Evolutionary conservation across 176 grass and related monocot genomes (phyloP).

Genomic region (Zoysia pacifica): DNA sequence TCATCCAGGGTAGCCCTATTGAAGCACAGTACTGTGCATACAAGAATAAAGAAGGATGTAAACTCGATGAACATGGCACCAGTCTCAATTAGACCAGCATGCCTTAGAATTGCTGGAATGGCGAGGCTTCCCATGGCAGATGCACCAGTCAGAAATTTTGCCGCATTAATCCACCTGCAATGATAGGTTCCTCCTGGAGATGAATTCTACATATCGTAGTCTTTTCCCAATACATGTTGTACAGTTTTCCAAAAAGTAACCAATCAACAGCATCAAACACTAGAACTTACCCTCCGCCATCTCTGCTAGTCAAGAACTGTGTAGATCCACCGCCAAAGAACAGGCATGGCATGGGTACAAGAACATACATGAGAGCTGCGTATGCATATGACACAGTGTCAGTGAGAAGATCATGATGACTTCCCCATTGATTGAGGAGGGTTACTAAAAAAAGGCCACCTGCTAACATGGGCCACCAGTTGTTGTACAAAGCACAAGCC

Average conservation of each 20-base stretch:
- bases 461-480: conserved; percentile 99
- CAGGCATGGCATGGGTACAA: conserved; percentile 96
- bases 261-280: not conserved
- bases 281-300: conserved; percentile 76
- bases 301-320: conserved; percentile 86
- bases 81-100: conserved; percentile 81
- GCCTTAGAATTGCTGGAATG: conserved; percentile 86
- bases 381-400: conserved; percentile 24
- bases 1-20: conserved; percentile 86
- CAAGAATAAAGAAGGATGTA: conserved; percentile 94
- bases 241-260: conserved; percentile 9
- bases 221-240: not conserved
- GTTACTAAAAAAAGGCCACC: conserved; percentile 50
- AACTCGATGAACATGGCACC: conserved; percentile 98
- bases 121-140: conserved; percentile 93
- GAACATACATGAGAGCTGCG: conserved; percentile 90
- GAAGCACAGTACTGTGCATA: conserved; percentile 85
- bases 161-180: conserved; percentile 86
- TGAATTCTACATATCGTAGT: not conserved
- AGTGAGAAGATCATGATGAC: conserved; percentile 21
- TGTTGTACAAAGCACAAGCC: conserved; percentile 97
- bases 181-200: not conserved
- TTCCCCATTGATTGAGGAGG: not conserved
- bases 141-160: conserved; percentile 88
- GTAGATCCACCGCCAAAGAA: conserved; percentile 97